Conservation (phyloP, 2,329 filamentous ascomycete species). For the Penicillium polonicum region DNA sequence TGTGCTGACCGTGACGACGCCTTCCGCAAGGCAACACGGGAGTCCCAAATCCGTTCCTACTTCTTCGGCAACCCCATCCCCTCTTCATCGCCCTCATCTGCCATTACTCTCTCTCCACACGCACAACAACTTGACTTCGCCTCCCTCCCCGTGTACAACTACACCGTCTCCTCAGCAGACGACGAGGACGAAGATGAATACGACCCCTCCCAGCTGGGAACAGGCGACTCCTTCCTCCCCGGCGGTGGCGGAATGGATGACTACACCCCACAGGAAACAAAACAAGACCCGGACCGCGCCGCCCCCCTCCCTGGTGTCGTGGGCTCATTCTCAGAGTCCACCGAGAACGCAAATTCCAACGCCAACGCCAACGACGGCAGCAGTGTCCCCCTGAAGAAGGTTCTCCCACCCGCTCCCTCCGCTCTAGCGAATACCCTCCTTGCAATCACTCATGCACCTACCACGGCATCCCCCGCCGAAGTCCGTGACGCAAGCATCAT, state of each 20-base stretch:
- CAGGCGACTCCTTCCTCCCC: slow-evolving; percentile 37
- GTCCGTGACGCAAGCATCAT: slow-evolving; percentile 80
- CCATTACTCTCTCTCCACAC: slow-evolving; percentile 77
- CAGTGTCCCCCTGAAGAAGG: slow-evolving; percentile 53
- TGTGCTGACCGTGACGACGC: slow-evolving; percentile 71
- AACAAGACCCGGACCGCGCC: slow-evolving; percentile 20
- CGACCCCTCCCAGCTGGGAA: slow-evolving; percentile 35
- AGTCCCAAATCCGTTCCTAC: slow-evolving; percentile 82
- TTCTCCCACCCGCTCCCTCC: slow-evolving; percentile 60
- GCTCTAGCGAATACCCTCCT: slow-evolving; percentile 76
- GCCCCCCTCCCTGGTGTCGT: slow-evolving; percentile 26
- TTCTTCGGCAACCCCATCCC: slow-evolving; percentile 75
- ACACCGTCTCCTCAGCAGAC: slow-evolving; percentile 58
- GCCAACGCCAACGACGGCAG: slow-evolving; percentile 22
- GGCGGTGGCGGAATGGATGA: slow-evolving; percentile 33
- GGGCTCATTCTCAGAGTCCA: slow-evolving; percentile 12
- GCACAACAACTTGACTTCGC: slow-evolving; percentile 81
- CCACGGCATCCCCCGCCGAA: slow-evolving; percentile 66
- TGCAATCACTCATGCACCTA: slow-evolving; percentile 75
- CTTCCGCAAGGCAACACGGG: slow-evolving; percentile 71
- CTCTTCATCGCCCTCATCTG: slow-evolving; percentile 44
- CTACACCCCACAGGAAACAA: slow-evolving; percentile 8
- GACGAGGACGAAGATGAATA: slow-evolving; percentile 53
- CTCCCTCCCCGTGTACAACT: slow-evolving; percentile 69
- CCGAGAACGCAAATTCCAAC: slow-evolving; percentile 17